phyloP scores from a whole-genome alignment of 768 basidiomycete genomes.

The Clathrus columnatus region DNA sequence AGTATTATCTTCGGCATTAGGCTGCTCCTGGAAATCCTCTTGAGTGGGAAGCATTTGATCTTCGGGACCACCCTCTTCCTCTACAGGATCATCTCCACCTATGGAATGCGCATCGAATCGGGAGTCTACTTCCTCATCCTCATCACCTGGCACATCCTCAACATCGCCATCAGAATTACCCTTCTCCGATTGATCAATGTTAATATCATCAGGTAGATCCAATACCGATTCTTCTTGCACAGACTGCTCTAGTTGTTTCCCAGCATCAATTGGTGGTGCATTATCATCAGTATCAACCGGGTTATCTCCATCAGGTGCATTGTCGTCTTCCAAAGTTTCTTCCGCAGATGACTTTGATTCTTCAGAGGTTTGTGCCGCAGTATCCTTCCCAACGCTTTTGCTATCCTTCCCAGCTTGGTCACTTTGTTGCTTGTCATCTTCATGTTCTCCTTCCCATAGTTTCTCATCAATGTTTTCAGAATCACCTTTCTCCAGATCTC shows the following conservation, averaged over 20 bases:
- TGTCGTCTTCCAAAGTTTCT: slow-evolving; percentile 24
- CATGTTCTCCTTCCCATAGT: slow-evolving; percentile 72
- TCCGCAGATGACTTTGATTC: slow-evolving; percentile 23
- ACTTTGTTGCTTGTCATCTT: slow-evolving; percentile 49
- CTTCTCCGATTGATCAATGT: slow-evolving; percentile 40
- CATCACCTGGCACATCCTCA: slow-evolving; percentile 9
- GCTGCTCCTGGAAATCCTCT: not conserved
- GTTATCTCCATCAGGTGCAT: slow-evolving; percentile 27
- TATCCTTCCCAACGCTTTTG: slow-evolving; percentile 65
- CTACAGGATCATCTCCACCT: slow-evolving; percentile 25
- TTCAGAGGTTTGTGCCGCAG: slow-evolving; percentile 17
- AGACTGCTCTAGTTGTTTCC: slow-evolving; percentile 59
- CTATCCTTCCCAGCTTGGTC: slow-evolving; percentile 47
- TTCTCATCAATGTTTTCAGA: slow-evolving; percentile 89
- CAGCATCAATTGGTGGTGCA: slow-evolving; percentile 24
- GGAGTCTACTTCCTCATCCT: slow-evolving; percentile 7
- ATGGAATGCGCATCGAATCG: not conserved
- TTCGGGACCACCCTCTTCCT: slow-evolving; percentile 31
- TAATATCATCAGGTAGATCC: slow-evolving; percentile 83
- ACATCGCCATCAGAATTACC: slow-evolving; percentile 21
- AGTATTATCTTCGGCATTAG: not conserved
- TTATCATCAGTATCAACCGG: slow-evolving; percentile 47
- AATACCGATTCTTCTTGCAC: slow-evolving; percentile 74
- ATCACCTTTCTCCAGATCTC: slow-evolving; percentile 74
- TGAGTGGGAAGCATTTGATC: slow-evolving; percentile 22